Evolutionary conservation across 2,329 filamentous ascomycete genomes (phyloP), one percentile per base, ranked within the genome.

Genomic region (Fusarium chuoi): DNA sequence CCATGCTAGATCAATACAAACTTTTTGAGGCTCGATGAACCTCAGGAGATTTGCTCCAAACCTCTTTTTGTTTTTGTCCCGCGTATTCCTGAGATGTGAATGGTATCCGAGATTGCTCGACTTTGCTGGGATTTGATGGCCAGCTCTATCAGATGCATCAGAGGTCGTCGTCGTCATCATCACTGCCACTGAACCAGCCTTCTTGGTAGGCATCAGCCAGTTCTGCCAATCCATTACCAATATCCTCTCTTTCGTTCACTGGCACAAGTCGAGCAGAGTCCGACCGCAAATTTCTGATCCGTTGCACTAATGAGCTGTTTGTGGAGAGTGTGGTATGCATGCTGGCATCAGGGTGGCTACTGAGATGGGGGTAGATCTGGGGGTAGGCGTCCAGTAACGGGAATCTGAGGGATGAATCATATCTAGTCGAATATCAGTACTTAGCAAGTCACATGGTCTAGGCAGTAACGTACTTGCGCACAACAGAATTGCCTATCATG

Each of bases 131-230:
- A 30, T 55, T 39, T 22, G 54, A 20, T 20, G 30, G 17, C 17
- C 56, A 7, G 6, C 45, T 28, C 38, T 26, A 20, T 17, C 15
- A 30, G 24, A 15, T 45, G 14, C 80, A 24, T 49, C 72, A 79
- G n/a, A 81, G 54, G 36, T 89, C 86, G 57, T 94, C 92, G 65
- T 94, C 91, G 26, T 90, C 91, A 14, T 90, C 87, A 75, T 94
- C 93, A 65, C 90, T 92, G 30, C 91, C 94, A 78, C 92, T 94
- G 18, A 90, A 91, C 93, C 94, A 98, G 4, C 94, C 94, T 70
- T 96, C 94, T 75, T 94, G 91, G 81, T 98, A 98, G 68, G 93
- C 93, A 78, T 98, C 95, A 3, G 93, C 92, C 77, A 98, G 91
- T 68, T 93, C 92, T 30, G 93, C 91, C 44, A 99, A 85, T 18